Conservation (phyloP, 179 eudicot genomes). For the Beta corolliflora region DNA sequence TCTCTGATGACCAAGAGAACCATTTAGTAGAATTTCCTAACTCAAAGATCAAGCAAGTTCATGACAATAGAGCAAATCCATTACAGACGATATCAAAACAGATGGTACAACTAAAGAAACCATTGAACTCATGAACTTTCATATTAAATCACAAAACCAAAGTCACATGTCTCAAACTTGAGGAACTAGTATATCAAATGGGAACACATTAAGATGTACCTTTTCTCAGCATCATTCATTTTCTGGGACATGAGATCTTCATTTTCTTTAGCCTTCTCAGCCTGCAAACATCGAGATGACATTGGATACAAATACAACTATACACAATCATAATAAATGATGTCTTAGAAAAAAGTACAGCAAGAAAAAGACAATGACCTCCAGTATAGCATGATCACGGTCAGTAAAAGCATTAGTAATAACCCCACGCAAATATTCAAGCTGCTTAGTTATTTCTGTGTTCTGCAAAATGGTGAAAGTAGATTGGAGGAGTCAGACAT, state of each 20-base stretch:
- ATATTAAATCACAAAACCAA: not conserved
- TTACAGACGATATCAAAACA: not conserved
- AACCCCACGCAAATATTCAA: slow-evolving; percentile 78
- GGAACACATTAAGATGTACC: slow-evolving; percentile 40
- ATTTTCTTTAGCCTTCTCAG: slow-evolving; percentile 92
- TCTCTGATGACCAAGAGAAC: not conserved
- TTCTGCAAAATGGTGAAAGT: slow-evolving; percentile 48
- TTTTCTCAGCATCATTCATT: slow-evolving; percentile 48
- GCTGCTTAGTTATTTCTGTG: slow-evolving; percentile 74
- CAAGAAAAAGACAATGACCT: slow-evolving; percentile 46
- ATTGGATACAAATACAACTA: slow-evolving; percentile 20
- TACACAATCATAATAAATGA: slow-evolving; percentile 5
- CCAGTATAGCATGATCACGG: slow-evolving; percentile 86
- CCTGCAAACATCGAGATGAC: slow-evolving; percentile 50
- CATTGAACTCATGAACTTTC: not conserved
- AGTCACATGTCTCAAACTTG: not conserved
- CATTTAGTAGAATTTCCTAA: not conserved
- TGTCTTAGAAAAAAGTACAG: slow-evolving; percentile 6
- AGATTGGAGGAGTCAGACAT: slow-evolving; percentile 12
- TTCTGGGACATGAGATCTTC: slow-evolving; percentile 69
- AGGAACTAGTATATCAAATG: slow-evolving; percentile 10
- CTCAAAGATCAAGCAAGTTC: not conserved
- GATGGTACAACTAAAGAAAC: not conserved
- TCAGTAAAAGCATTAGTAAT: slow-evolving; percentile 91
- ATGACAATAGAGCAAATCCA: not conserved